Base-by-base conservation (phyloP, 352 stramenopile genomes). In the Halophytophthora batemanensis region DNA sequence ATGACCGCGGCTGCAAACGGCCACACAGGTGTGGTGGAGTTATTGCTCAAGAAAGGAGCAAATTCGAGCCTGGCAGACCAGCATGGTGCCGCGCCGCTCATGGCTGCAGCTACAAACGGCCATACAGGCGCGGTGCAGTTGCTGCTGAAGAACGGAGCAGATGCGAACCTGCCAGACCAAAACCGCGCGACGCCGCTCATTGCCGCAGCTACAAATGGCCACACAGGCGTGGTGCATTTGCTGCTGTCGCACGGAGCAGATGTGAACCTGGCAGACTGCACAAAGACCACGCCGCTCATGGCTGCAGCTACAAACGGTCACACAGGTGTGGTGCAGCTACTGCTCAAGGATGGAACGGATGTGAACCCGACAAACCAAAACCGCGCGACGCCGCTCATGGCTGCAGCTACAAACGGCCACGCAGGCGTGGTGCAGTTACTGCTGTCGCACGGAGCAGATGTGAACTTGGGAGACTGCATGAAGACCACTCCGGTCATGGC, bases 131-230 rank as follows among this genome's bases (percentile, higher is more conserved):
- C 59, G 2, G 25, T 50, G 17, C 29, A 37, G 14, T 8, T 59
- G 7, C 43, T 64, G 13, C 28, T 63, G 5, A 42, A 50, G 12
- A 28, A 45, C 12, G 43, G 48, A 14, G 54, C 46, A 1, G 33
- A 50, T 45, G 18, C 28, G 29, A 2, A 13, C 47, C n/a, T n/a
- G n/a, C n/a, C n/a, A n/a, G n/a, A n/a, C n/a, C n/a, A n/a, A n/a
- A n/a, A n/a, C 7, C 2, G 15, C 4, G 3, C 11, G 6, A 49
- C 43, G 3, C 1, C 43, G 8, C 12, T 49, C 2, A 38, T 29
- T 14, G 5, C 10, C 6, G 43, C 43, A 10, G 43, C 17, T 5
- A 11, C 14, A 2, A 15, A 17, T 2, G 43, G 25, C 0, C 43
- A 49, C 4, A 4, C 8, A 8, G 25, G 25, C 4, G 25, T 8